Percentiles rank a stretch among this genome's conserved stretches.
Evolutionary conservation across 805 yeast genomes (phyloP).

Genomic region (Saturnispora halmiae): DNA sequence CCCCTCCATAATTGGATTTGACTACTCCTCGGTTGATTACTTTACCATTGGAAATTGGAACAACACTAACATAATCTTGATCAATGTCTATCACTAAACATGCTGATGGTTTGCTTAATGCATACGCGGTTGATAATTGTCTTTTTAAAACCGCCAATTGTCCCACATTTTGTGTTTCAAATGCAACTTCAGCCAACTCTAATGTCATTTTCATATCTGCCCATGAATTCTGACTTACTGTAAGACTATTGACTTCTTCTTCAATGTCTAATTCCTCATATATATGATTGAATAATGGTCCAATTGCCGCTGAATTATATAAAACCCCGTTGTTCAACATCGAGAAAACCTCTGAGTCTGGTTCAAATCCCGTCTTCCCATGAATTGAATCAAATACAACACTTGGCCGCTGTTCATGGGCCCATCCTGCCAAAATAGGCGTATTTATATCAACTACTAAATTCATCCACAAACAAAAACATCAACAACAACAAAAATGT

Average conservation of each 20-base stretch:
- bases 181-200: constrained; percentile 59
- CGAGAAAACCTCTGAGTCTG: constrained; percentile 43
- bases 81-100: constrained; percentile 81
- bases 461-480: constrained; percentile 3
- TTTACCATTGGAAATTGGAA: constrained; percentile 71
- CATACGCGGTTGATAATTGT: constrained; percentile 69
- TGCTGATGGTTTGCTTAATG: constrained; percentile 62
- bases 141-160: constrained; percentile 65
- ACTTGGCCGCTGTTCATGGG: constrained; percentile 5
- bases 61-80: constrained; percentile 54
- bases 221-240: constrained; percentile 54
- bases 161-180: constrained; percentile 68
- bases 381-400: constrained; percentile 11
- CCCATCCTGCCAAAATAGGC: constrained; percentile 7
- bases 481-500: not conserved
- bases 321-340: constrained; percentile 54
- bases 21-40: constrained; percentile 56
- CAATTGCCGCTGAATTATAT: constrained; percentile 66
- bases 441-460: constrained; percentile 5
- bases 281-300: constrained; percentile 58
- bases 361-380: constrained; percentile 1
- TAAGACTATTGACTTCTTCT: constrained; percentile 55
- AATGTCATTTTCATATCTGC: constrained; percentile 48
- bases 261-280: constrained; percentile 36
- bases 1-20: constrained; percentile 75